A percentile compares a stretch with the other conserved stretches of the same genome.
phyloP scores from a whole-genome alignment of 2,329 filamentous ascomycete genomes.

The Pleomassaria siparia region DNA sequence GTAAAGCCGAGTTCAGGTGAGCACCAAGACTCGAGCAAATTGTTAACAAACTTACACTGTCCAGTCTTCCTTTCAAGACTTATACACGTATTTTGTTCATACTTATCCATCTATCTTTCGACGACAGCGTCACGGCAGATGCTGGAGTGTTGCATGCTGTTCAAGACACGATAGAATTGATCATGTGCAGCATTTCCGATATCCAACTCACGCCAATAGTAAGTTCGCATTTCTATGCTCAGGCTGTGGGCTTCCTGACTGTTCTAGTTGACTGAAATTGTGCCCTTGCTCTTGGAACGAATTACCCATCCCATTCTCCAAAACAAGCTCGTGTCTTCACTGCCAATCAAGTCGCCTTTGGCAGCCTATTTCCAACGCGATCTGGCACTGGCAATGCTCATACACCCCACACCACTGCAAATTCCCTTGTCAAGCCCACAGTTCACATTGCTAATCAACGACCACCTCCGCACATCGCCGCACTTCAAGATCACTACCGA shows the following conservation, averaged over 20 bases:
- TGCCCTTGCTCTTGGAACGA: slow-evolving; percentile 29
- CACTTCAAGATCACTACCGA: slow-evolving; percentile 56
- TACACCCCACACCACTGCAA: slow-evolving; percentile 40
- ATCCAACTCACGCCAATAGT: slow-evolving; percentile 24
- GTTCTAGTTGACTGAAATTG: slow-evolving; percentile 27
- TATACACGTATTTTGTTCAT: slow-evolving; percentile 26
- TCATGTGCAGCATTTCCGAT: slow-evolving; percentile 31
- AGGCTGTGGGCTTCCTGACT: neutral
- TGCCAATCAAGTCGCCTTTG: slow-evolving; percentile 56
- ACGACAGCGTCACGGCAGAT: slow-evolving; percentile 31
- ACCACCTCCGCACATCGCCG: slow-evolving; percentile 34
- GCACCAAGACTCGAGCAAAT: slow-evolving; percentile 2
- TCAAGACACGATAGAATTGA: slow-evolving; percentile 34
- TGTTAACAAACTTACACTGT: neutral
- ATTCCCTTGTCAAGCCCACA: slow-evolving; percentile 25
- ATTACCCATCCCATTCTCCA: slow-evolving; percentile 56
- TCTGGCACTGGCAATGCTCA: slow-evolving; percentile 66
- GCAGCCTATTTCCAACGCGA: slow-evolving; percentile 65
- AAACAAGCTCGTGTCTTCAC: slow-evolving; percentile 58
- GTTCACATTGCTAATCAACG: slow-evolving; percentile 23
- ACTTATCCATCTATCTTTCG: slow-evolving; percentile 34
- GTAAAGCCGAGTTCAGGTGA: slow-evolving; percentile 29
- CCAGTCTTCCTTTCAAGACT: slow-evolving; percentile 9
- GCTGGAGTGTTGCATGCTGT: slow-evolving; percentile 20
- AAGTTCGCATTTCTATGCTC: slow-evolving; percentile 1